Conservation (phyloP, 768 basidiomycete genomes). For the Mrakia gelida region DNA sequence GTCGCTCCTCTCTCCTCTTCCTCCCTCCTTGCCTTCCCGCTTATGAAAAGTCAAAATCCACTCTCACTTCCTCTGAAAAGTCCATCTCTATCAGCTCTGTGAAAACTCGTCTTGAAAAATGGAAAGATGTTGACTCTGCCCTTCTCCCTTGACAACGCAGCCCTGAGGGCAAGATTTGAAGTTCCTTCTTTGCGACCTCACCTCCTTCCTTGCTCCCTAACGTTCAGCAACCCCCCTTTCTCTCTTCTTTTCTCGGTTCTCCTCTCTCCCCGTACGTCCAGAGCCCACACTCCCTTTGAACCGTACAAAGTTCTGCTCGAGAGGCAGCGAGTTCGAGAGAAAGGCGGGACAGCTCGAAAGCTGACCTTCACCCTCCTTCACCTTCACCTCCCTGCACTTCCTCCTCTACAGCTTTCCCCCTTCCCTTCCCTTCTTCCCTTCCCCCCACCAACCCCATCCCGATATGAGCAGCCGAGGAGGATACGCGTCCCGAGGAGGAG, state of each 20-base stretch:
- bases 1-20: background rate
- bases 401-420: background rate
- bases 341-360: background rate
- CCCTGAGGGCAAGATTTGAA: background rate
- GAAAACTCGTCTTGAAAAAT: too few species aligned
- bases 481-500: slow-evolving; percentile 37
- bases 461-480: slow-evolving; percentile 38
- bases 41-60: background rate
- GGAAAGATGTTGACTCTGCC: too few species aligned
- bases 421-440: background rate
- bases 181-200: background rate
- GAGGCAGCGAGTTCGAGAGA: background rate
- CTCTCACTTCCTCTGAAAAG: background rate
- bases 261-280: background rate
- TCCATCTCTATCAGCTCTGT: too few species aligned
- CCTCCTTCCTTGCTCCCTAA: background rate
- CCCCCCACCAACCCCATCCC: background rate
- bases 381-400: background rate
- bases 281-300: background rate
- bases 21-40: background rate
- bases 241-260: background rate
- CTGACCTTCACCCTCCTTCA: background rate
- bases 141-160: too few species aligned
- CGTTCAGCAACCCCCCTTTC: background rate
- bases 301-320: background rate